Base-by-base conservation (phyloP, 331 rosid genomes). In the Erythrophleum ivorense region DNA sequence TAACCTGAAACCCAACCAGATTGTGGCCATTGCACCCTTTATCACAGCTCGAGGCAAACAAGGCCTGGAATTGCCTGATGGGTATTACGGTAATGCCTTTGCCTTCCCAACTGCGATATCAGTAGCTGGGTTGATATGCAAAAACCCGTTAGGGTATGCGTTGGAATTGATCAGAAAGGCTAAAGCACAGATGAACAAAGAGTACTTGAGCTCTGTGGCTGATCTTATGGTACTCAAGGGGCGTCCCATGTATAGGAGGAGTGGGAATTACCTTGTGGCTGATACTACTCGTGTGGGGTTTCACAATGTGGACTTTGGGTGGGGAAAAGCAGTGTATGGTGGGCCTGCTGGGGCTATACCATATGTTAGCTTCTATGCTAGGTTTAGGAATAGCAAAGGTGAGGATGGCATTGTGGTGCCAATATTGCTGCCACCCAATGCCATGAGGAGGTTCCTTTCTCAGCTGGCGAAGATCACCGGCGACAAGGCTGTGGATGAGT, bases 311-410 rank as follows among this genome's bases (percentile, higher is more conserved):
- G 75, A 87, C 45, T 87, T 89, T 1, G 91, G 92, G 7, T 84
- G 88, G 91, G 92, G 91, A 3, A 46, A 49, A 21, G 80, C 89
- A 0, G 49, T 62, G 0, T 85, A 55, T 65, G 86, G 81, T 6
- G 89, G 93, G 5, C 75, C 57, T 2, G 75, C 81, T 0, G 85
- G 67, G 76, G 71, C 92, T 33, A 3, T 49, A 4, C 75, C 78
- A 0, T 41, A 9, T 36, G 38, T 85, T 34, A 85, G 86, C 71
- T 77, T 73, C 59, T 59, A 24, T 59, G 63, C 71, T 19, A 10
- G 29, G 48, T 78, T 69, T 19, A 86, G 11, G 55, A 79, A 66
- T 4, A 11, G 34, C 45, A 29, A 69, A 24, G 81, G 81, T 0
- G 84, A 78, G 36, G 83, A 81, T 9, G 81, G 75, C 9, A 29